Evolutionary conservation across 2,329 filamentous ascomycete species (phyloP), one percentile per base, ranked within the genome.

Genomic region (Apiospora aurea): DNA sequence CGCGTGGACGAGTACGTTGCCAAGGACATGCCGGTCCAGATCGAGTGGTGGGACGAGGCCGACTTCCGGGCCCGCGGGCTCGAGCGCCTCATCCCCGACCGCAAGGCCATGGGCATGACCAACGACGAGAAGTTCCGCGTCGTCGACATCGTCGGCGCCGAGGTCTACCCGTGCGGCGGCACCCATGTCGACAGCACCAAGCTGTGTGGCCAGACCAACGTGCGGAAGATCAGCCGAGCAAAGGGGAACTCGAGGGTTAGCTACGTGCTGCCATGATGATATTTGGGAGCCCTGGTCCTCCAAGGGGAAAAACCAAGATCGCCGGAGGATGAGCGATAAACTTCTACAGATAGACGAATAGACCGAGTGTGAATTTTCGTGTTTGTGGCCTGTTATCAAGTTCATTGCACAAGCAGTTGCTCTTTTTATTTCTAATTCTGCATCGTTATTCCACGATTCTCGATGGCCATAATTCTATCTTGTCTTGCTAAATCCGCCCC

Each of bases 131-230:
- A 88, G 78, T 89, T 91, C 44, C 84, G 92, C 11, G 90, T 94
- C 0, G 92, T 94, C 34, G 87, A 89, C 72, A 93, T 94, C 73
- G 87, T 89, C 0, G 92, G 91, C 0, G 87, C 88, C 0, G 93
- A 92, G 75, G 87, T 87, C 38, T 94, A 94, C 82, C 92, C 92
- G 0, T 94, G 93, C 79, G 93, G 92, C 10, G 92, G 92, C 0
- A 94, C 92, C 38, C 93, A 94, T 83, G 92, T 94, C 4, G 83
- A 87, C 43, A 86, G 82, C 24, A 92, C 90, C 26, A 84, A 87
- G 72, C 75, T 86, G 73, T 90, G 88, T 76, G 90, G 91, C 0
- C 86, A 87, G 78, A 89, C 90, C 6, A 87, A 83, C 3, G 90
- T 94, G 4, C 91, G 86, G 83, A 93, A 92, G 82, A 91, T 94